Conservation (phyloP, 2,329 filamentous ascomycete genomes). For the Dactylellina haptotyla region DNA sequence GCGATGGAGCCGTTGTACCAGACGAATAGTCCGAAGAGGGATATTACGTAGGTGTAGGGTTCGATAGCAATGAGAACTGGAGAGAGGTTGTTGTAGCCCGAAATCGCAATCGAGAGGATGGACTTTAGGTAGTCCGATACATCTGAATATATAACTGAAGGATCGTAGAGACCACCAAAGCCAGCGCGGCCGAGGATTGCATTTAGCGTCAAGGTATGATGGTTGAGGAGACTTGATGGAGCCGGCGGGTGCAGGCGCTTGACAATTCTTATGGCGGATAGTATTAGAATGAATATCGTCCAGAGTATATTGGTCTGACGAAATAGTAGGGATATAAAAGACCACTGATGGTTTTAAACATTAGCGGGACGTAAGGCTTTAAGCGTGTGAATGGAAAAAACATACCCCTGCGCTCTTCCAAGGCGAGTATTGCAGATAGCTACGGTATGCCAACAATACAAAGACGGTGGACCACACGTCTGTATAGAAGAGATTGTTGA, state of each 20-base stretch:
- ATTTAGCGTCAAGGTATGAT: slow-evolving; percentile 32
- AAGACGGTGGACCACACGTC: slow-evolving; percentile 83
- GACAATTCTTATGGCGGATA: slow-evolving; percentile 40
- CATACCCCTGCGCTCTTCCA: slow-evolving; percentile 53
- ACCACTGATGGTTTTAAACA: slow-evolving; percentile 66
- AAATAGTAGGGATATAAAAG: slow-evolving; percentile 76
- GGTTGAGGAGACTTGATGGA: slow-evolving; percentile 41
- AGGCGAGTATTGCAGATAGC: slow-evolving; percentile 62
- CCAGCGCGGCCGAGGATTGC: slow-evolving; percentile 24
- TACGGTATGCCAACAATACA: slow-evolving; percentile 75
- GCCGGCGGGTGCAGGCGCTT: slow-evolving; percentile 60
- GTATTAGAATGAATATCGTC: slow-evolving; percentile 80
- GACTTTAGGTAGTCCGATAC: slow-evolving; percentile 68
- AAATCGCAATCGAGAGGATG: slow-evolving; percentile 72
- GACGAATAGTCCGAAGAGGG: slow-evolving; percentile 78
- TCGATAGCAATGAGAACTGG: slow-evolving; percentile 61
- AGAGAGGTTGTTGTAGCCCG: slow-evolving; percentile 65
- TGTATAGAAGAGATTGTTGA: slow-evolving; percentile 93
- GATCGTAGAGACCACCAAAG: slow-evolving; percentile 40
- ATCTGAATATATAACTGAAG: slow-evolving; percentile 33
- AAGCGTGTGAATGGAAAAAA: slow-evolving; percentile 63
- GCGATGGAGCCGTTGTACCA: slow-evolving; percentile 91
- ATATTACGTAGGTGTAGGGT: slow-evolving; percentile 72
- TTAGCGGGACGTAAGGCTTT: slow-evolving; percentile 57
- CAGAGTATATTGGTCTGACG: slow-evolving; percentile 98